Conservation (phyloP, 2,329 filamentous ascomycete genomes). For the Colletotrichum caudatum region DNA sequence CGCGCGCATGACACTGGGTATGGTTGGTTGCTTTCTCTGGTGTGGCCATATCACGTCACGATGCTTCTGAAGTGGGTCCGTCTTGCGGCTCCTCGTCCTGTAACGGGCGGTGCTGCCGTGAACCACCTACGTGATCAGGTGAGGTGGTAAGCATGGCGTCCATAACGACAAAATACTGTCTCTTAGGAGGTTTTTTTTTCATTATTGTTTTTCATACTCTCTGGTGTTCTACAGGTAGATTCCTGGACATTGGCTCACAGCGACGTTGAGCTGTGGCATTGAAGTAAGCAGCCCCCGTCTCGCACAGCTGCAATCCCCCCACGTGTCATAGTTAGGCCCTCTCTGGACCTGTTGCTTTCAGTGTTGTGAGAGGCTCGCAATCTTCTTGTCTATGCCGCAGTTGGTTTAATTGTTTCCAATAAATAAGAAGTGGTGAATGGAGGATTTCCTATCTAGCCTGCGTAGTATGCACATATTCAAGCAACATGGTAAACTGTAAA, state of each 20-base stretch:
- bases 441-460: background rate
- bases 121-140: background rate
- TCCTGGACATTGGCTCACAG: background rate
- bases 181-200: background rate
- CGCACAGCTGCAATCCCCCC: background rate
- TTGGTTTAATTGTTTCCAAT: accelerated
- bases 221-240: too few species aligned
- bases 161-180: background rate
- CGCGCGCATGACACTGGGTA: background rate
- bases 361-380: accelerated
- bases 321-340: background rate
- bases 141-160: background rate
- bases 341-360: background rate
- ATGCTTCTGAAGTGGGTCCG: background rate
- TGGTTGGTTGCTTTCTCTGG: background rate
- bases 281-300: background rate
- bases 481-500: background rate
- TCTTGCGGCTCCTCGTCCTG: background rate
- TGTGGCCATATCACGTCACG: background rate
- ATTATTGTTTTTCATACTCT: too few species aligned
- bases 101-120: background rate
- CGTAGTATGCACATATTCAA: background rate
- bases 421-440: background rate
- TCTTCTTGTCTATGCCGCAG: accelerated
- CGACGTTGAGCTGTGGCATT: too few species aligned